A percentile compares a stretch with the other conserved stretches of the same genome.
Conservation (phyloP, 2,329 filamentous ascomycete species). For the Periconia sp. region DNA sequence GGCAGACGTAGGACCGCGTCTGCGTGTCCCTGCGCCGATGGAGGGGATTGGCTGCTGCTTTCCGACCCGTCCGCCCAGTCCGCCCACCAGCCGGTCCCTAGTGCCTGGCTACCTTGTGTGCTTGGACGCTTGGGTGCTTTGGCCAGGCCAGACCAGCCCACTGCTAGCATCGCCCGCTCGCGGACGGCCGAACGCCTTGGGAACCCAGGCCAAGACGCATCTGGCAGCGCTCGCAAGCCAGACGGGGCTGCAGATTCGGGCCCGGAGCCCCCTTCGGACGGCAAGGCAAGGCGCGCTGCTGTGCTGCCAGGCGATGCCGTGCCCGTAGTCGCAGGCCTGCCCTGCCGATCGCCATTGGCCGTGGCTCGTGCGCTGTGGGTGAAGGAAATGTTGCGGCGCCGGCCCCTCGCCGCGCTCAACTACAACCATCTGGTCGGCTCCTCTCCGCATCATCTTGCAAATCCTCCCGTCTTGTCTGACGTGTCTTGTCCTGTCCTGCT, state of each 20-base stretch:
- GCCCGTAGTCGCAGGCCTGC: no score
- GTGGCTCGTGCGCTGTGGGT: neutral
- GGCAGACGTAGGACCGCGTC: no score
- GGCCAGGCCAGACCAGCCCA: no score
- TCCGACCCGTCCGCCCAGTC: conserved; percentile 2
- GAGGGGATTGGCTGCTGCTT: conserved; percentile 23
- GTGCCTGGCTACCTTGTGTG: no score
- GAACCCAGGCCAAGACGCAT: no score
- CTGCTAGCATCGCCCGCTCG: no score
- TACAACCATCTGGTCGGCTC: neutral
- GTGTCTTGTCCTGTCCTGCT: neutral
- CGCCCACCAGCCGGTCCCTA: no score
- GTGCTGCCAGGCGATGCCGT: no score
- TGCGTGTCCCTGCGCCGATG: conserved; percentile 23
- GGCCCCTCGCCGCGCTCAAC: neutral
- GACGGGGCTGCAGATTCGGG: no score
- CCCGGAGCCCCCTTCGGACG: neutral
- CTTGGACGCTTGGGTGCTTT: no score
- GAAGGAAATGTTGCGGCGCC: neutral
- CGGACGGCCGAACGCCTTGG: no score
- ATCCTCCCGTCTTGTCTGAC: neutral
- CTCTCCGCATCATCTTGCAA: neutral
- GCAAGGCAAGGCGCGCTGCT: neutral
- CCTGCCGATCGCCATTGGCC: neutral
- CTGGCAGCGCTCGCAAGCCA: no score